Base-by-base conservation (phyloP, 2,329 filamentous ascomycete genomes). In the Harringtonia lauricola region DNA sequence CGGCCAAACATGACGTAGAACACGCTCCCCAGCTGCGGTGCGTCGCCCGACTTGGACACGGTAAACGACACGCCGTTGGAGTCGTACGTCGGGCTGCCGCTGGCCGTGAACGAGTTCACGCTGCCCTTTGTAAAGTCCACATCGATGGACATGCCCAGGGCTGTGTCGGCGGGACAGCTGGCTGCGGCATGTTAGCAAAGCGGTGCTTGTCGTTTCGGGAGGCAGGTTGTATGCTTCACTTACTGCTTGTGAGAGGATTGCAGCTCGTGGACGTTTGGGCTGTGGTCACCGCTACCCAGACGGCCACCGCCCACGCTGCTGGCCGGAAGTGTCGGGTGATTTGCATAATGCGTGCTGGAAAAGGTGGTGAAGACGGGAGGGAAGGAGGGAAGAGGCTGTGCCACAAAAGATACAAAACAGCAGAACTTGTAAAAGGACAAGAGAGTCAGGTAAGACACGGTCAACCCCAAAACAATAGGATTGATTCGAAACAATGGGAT, bases 1-100 rank as follows among this genome's bases (percentile, higher is more conserved):
- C 82, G 84, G 52, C 92, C 92, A 61, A 95, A 98, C 92, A 98
- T 96, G 67, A 98, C 95, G 71, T 95, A 96, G 76, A 94, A 96
- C 56, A 92, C 78, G 48, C 88, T 94, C 51, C 75, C 74, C 48
- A 98, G 76, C 60, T 90, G 83, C 0, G 92, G 92, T 3, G 87
- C 77, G 58, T 98, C 86, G 45, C 90, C 89, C 41, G 80, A 72
- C 57, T 80, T 68, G 42, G 77, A 64, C 42, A 98, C 81, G 22
- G 86, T 88, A 60, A 98, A 94, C 15, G 76, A 76, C 22, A 76
- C 89, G 47, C 92, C 92, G 58, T 89, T 75, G 10, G 70, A 69
- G 59, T 72, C 75, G 66, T 95, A 96, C 2, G 78, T 79, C 3
- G 86, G 79, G 17, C 69, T 72, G 42, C 85, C 83, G 28, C 71